phyloP scores from a whole-genome alignment of 495 filamentous ascomycete species.

The Aspergillus affinis region DNA sequence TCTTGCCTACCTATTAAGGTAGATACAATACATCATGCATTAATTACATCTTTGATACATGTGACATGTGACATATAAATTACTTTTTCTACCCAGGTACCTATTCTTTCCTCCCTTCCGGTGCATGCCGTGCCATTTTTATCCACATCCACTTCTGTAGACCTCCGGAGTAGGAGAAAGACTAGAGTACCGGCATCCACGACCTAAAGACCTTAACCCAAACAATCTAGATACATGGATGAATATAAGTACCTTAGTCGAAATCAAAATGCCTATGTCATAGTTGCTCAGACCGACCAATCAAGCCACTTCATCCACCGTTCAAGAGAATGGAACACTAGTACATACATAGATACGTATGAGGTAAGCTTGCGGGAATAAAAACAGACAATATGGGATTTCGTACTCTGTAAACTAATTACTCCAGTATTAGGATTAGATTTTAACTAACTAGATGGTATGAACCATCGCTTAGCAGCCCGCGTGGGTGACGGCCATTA shows the following conservation, averaged over 20 bases:
- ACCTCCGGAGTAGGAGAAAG: background rate
- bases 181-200: background rate
- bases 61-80: slow-evolving; percentile 6
- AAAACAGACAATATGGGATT: too few relatives aligned
- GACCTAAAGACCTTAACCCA: background rate
- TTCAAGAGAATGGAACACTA: background rate
- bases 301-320: background rate
- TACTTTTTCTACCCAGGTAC: too few relatives aligned
- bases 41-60: background rate
- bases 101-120: slow-evolving; percentile 7
- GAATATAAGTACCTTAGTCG: background rate
- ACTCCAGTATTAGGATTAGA: too few relatives aligned
- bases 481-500: slow-evolving; percentile 11
- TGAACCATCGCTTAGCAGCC: slow-evolving; percentile 3
- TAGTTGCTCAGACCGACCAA: background rate
- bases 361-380: background rate
- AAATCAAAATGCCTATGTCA: too few relatives aligned
- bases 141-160: too few relatives aligned
- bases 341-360: background rate
- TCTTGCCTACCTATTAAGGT: too few relatives aligned
- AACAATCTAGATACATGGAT: background rate
- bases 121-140: slow-evolving; percentile 12
- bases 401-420: too few relatives aligned
- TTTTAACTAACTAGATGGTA: too few relatives aligned
- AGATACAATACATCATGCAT: too few relatives aligned